Evolutionary conservation across 495 filamentous ascomycete species (phyloP), one percentile per base, ranked within the genome.

Genomic region (Talaromyces trachyspermus): DNA sequence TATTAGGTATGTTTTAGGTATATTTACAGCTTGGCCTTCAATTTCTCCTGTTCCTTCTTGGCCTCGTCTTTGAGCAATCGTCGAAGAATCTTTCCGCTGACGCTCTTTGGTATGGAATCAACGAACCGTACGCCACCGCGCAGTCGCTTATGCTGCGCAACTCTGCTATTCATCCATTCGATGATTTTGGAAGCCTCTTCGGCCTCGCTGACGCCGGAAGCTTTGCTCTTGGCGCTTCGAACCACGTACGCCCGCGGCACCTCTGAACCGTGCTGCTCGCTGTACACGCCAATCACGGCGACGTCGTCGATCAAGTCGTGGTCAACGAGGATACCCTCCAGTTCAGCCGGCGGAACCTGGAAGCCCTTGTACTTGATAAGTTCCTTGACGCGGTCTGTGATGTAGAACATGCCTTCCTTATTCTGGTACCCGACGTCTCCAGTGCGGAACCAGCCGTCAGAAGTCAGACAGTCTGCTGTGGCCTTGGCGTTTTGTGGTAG

Each of bases 301-400:
- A 81, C 86, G 58, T 97, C 91, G 15, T 81, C 76, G 26, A 97
- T 71, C n/a, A 81, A 74, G 19, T 73, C 67, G 60, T 91, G 87
- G 12, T 77, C 72, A 1, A 85, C 60, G 10, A 96, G 68, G 10
- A 88, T 53, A n/a, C 83, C 86, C 54, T 95, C 90, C 4, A 95
- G 72, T 61, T 96, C 89, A 3, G 90, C 88, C 1, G 89, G 89
- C 1, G 89, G 75, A 3, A 95, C 88, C 57, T 92, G 89, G 69
- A 91, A 90, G 10, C 88, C 89, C 58, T 80, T 78, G 62, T 92
- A 92, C 66, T 94, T 94, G 66, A 95, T 92, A 36, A 95, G 66
- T 62, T 95, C 88, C 72, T 95, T 95, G 17, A 88, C 74, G n/a
- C 88, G 82, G 54, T 91, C 88, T 1, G 86, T 89, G 58, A 90